Evolutionary conservation across 2,329 filamentous ascomycete species (phyloP).

Genomic region (Zymoseptoria pseudotritici): DNA sequence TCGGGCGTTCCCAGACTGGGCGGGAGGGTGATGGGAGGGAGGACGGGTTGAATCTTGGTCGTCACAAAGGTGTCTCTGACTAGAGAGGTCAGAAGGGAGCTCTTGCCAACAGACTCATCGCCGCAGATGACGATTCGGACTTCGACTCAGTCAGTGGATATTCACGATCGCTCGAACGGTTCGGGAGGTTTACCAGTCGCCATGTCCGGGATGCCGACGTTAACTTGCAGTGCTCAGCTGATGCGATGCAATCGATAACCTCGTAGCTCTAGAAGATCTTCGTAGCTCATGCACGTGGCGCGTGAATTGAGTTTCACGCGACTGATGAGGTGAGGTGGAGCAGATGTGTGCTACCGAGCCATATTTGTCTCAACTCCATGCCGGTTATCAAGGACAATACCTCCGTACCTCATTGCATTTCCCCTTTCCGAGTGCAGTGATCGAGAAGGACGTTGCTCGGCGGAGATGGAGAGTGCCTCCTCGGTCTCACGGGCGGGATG

Average conservation of each 20-base stretch:
- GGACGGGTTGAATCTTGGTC: conserved; percentile 87
- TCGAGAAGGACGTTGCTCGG: neutral
- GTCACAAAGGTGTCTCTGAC: conserved; percentile 97
- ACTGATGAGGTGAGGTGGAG: neutral
- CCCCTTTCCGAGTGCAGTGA: neutral
- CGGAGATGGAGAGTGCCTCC: neutral
- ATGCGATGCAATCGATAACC: neutral
- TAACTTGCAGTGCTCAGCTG: neutral
- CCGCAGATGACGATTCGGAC: conserved; percentile 95
- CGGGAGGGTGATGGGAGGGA: conserved; percentile 91
- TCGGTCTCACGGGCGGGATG: neutral
- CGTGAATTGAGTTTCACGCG: neutral
- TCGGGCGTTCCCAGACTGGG: conserved; percentile 88
- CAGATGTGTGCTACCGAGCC: neutral
- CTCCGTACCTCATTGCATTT: neutral
- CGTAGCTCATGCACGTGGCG: neutral
- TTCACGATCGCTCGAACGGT: neutral
- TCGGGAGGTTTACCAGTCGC: neutral
- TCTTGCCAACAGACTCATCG: conserved; percentile 92
- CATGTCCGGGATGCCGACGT: neutral
- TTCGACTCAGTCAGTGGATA: conserved; percentile 20
- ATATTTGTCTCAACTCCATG: neutral
- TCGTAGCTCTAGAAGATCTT: neutral
- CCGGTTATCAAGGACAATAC: neutral
- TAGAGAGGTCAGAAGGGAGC: conserved; percentile 62